Evolutionary conservation across 192 early-diverging fungal species (phyloP), one percentile per base, ranked within the genome.

Genomic region (Umbelopsis sp.): DNA sequence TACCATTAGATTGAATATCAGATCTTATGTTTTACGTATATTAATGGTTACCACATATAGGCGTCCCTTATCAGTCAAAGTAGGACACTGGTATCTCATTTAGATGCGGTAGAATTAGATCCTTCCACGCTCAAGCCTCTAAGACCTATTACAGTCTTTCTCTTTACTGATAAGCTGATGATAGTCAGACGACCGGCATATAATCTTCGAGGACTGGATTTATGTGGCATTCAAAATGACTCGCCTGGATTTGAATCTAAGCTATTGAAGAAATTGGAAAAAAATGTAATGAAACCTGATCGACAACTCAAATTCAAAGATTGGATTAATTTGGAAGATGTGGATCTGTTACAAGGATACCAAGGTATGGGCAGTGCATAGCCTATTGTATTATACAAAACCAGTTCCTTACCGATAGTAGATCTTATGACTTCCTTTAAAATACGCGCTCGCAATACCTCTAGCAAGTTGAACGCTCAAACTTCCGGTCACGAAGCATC

Each of bases 161-260:
- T 78, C 10, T 73, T 78, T 68, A 70, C 72, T 1, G 77, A 78
- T 20, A 73, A 74, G 23, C 27, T 78, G 21, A 78, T 78, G 77
- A 50, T 74, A 3, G 77, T 73, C 15, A 41, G 64, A 41, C 49
- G 77, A 12, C 77, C 77, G 13, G 25, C 72, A 1, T 78, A 66
- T 61, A 41, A 47, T 18, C 27, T 64, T 9, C 61, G 74, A 22
- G 77, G 72, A 0, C 35, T 78, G 10, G 77, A 78, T 21, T 50
- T 73, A 30, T 78, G 72, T 64, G 77, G 77, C 10, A 13, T 78
- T 18, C 49, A 74, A 49, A 68, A 58, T 9, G 58, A 69, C 30
- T 49, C 46, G 11, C 47, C 61, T 2, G 66, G 35, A 33, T 50
- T 70, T 23, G 52, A 48, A 27, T 64, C 68, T 18, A 33, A 52